phyloP scores from a whole-genome alignment of 202 grass and related monocot species.

The Cymbopogon flexuosus region DNA sequence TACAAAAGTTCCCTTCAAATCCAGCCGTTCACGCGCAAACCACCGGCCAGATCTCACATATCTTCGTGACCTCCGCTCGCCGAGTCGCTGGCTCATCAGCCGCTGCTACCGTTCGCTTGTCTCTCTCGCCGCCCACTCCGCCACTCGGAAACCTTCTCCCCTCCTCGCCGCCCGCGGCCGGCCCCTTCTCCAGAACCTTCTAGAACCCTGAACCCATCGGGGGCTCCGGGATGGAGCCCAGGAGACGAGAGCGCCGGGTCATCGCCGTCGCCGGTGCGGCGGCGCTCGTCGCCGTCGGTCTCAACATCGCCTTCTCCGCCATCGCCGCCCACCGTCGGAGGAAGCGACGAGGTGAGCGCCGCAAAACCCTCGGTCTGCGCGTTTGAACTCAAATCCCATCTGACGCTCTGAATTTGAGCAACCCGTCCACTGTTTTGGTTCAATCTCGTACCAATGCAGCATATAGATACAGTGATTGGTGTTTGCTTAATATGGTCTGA shows the following conservation, averaged over 20 bases:
- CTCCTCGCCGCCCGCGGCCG: background rate
- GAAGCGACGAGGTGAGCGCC: constrained; percentile 40
- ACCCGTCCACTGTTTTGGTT: background rate
- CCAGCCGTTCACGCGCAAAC: constrained; percentile 2
- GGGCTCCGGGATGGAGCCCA: constrained; percentile 37
- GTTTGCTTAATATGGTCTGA: background rate
- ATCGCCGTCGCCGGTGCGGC: constrained; percentile 56
- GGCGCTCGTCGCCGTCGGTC: constrained; percentile 70
- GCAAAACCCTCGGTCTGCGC: background rate
- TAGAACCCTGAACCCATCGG: background rate
- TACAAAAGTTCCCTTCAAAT: background rate
- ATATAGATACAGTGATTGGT: background rate
- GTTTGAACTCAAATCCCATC: background rate
- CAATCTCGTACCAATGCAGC: constrained; percentile 20
- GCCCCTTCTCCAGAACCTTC: constrained; percentile 19
- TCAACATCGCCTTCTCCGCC: constrained; percentile 83
- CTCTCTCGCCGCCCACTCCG: background rate
- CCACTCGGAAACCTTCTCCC: background rate
- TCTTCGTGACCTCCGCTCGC: constrained; percentile 37
- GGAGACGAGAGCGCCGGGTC: constrained; percentile 43
- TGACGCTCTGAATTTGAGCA: background rate
- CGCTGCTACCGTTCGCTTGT: background rate
- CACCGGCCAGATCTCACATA: constrained; percentile 18
- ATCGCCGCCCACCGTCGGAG: constrained; percentile 49
- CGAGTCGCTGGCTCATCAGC: background rate